A percentile compares a stretch with the other conserved stretches of the same genome.
phyloP scores from a whole-genome alignment of 371 early-diverging fungal genomes.

The Zancudomyces culisetae region DNA sequence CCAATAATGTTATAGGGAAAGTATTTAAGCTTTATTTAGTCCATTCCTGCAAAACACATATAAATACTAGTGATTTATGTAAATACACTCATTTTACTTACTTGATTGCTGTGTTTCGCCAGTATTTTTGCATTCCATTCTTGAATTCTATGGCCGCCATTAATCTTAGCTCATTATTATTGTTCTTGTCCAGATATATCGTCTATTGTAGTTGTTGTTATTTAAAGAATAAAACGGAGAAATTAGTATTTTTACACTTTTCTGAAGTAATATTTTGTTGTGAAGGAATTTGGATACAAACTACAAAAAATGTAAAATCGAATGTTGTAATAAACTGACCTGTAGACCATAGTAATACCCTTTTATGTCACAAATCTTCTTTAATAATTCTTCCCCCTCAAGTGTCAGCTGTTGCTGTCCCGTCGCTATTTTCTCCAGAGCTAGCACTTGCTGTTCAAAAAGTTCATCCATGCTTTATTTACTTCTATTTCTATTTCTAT shows the following conservation, averaged over 20 bases:
- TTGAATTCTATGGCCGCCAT: conserved; percentile 66
- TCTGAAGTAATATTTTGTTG: too few species aligned
- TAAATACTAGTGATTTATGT: too few species aligned
- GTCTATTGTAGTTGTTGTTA: conserved; percentile 25
- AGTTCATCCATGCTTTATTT: neutral
- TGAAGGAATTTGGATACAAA: too few species aligned
- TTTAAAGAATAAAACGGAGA: too few species aligned
- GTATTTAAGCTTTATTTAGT: too few species aligned
- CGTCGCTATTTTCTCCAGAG: neutral
- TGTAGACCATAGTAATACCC: conserved; percentile 1
- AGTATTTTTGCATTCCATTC: conserved; percentile 73
- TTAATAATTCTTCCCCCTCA: neutral
- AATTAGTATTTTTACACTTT: too few species aligned
- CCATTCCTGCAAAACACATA: too few species aligned
- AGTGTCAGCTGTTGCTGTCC: neutral
- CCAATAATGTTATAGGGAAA: too few species aligned
- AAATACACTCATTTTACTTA: too few species aligned
- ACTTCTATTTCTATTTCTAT: neutral
- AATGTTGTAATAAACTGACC: neutral
- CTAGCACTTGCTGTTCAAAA: neutral
- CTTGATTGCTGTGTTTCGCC: conserved; percentile 52
- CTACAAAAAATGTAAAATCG: too few species aligned
- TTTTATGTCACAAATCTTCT: neutral
- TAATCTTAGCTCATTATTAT: conserved; percentile 47
- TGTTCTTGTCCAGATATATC: conserved; percentile 44